phyloP scores from a whole-genome alignment of 106 monocot species.

The Apostasia ramifera region DNA sequence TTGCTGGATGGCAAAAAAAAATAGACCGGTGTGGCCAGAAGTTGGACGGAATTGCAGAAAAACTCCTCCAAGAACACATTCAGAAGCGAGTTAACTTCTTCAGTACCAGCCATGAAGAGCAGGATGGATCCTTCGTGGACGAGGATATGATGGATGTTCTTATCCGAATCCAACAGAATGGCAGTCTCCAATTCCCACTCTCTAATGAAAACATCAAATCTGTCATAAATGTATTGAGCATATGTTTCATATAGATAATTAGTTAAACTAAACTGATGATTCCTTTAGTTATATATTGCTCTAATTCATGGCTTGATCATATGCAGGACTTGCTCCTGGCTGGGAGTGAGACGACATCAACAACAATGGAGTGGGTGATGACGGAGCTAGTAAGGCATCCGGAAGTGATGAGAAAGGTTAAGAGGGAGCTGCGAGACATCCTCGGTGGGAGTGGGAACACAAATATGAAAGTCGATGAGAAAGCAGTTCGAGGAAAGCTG shows the following conservation, averaged over 20 bases:
- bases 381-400: conserved; percentile 1
- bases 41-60: not conserved
- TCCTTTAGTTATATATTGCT: too few species aligned
- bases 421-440: not conserved
- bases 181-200: not conserved
- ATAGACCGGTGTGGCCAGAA: not conserved
- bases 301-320: too few species aligned
- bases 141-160: conserved; percentile 1
- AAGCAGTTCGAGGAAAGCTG: not conserved
- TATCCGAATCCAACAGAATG: not conserved
- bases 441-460: not conserved
- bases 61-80: not conserved
- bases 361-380: conserved; percentile 3
- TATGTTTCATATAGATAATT: not conserved
- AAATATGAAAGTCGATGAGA: not conserved
- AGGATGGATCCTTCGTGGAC: not conserved
- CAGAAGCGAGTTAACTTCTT: not conserved
- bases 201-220: conserved; percentile 8
- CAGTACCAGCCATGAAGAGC: not conserved
- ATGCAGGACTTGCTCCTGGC: conserved; percentile 10
- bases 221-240: not conserved
- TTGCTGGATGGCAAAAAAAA: not conserved
- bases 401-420: not conserved
- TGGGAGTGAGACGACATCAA: not conserved
- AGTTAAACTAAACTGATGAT: too few species aligned